Base-by-base conservation (phyloP, 768 basidiomycete genomes). In the Thelephora aurantiotincta region DNA sequence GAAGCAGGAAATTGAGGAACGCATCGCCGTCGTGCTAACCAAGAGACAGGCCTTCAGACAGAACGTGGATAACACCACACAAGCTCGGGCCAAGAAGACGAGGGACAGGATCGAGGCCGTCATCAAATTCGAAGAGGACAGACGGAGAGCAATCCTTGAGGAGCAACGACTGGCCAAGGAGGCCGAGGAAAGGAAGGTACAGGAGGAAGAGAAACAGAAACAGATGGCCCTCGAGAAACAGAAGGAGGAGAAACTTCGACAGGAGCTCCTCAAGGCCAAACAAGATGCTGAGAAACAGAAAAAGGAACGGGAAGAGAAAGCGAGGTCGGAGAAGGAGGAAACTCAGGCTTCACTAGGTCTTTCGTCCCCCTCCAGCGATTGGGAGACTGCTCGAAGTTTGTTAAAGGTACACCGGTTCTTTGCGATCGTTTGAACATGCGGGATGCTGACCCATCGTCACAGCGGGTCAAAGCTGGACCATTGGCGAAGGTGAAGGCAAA, bases 111-210 rank as follows among this genome's bases (percentile, higher is more conserved):
- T 84, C 46, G 81, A 87, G 60, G 58, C 51, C 2, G 76, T 70
- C 6, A 86, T 87, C 51, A 72, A 72, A 54, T 26, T 62, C 2
- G 81, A 85, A 56, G 78, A 83, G 51, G 78, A 77, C 23, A 80
- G 75, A 50, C 60, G 72, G 18, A 68, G 68, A 7, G 67, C 60
- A 50, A 66, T 58, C 48, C 54, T 77, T 35, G 80, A 79, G 49
- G 77, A 70, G 18, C 82, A 85, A 59, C 65, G 72, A 48, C 73
- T 65, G 46, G 56, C 54, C 41, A 43, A 49, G 3, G 36, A 50
- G 30, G 49, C 50, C 46, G 50, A 53, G n/a, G 52, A 46, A 48
- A 54, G 49, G 49, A 48, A 48, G 44, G 54, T 46, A 46, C 48
- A 55, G 43, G 68, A 68, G 16, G 65, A 61, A 50, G 60, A 46